A percentile compares a stretch with the other conserved stretches of the same genome.
phyloP scores from a whole-genome alignment of 805 yeast species.

The Debaryomyces prosopidis region DNA sequence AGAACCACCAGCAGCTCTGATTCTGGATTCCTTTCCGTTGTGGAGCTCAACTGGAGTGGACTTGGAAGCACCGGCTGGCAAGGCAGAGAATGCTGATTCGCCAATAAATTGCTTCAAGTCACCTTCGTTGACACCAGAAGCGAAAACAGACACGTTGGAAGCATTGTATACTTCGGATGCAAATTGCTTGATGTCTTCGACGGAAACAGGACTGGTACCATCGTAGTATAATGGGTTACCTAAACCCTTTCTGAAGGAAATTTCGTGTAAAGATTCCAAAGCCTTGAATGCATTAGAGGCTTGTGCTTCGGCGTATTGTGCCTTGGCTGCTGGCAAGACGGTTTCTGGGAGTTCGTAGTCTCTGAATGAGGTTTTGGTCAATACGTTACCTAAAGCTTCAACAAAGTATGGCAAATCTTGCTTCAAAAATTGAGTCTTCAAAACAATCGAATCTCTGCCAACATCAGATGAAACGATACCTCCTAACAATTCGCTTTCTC shows the following conservation, averaged over 20 bases:
- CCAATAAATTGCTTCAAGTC: constrained; percentile 69
- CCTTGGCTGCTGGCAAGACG: constrained; percentile 74
- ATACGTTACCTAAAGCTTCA: constrained; percentile 74
- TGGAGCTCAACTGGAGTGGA: constrained; percentile 44
- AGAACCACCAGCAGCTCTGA: constrained; percentile 63
- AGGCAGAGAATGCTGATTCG: constrained; percentile 62
- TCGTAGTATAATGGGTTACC: constrained; percentile 82
- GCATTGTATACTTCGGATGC: constrained; percentile 69
- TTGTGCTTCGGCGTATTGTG: constrained; percentile 58
- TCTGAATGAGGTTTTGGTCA: constrained; percentile 70
- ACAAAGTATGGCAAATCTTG: constrained; percentile 92
- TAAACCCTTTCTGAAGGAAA: constrained; percentile 83
- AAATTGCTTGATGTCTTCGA: constrained; percentile 66
- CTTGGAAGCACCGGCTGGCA: constrained; percentile 59
- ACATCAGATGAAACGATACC: constrained; percentile 70
- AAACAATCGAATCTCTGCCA: constrained; percentile 81
- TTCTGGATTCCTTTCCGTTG: constrained; percentile 69
- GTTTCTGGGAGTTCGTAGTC: constrained; percentile 82
- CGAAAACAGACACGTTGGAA: constrained; percentile 70
- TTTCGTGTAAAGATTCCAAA: constrained; percentile 73
- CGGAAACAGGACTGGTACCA: constrained; percentile 53
- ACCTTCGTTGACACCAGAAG: constrained; percentile 67
- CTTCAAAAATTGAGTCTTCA: constrained; percentile 79
- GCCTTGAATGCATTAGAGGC: constrained; percentile 59
- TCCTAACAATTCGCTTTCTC: constrained; percentile 94